Conservation (phyloP, 2,329 filamentous ascomycete species). For the Paecilomyces sp. region DNA sequence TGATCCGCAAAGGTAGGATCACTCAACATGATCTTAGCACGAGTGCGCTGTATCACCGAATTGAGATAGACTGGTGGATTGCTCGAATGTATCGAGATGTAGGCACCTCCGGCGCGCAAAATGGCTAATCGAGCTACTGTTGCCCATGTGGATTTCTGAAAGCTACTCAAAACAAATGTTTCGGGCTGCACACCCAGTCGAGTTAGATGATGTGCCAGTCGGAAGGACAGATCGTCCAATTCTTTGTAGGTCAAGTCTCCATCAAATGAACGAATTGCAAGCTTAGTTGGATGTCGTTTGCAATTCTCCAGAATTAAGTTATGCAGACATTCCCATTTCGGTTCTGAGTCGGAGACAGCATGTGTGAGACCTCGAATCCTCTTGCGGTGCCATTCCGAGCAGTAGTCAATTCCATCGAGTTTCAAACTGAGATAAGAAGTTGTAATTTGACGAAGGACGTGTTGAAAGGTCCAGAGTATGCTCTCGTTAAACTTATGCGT, state of each 20-base stretch:
- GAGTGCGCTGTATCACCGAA: conserved; percentile 66
- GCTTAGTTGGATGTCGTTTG: neutral
- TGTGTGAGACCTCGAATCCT: neutral
- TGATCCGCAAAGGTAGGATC: conserved; percentile 5
- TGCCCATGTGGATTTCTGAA: neutral
- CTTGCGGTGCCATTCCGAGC: neutral
- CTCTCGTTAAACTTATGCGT: too few species aligned
- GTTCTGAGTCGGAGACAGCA: neutral
- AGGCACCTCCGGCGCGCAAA: conserved; percentile 65
- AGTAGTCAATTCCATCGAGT: too few species aligned
- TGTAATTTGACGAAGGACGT: neutral
- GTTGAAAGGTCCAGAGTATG: neutral
- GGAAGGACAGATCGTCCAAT: neutral
- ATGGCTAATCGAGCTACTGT: conserved; percentile 48
- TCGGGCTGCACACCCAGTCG: neutral
- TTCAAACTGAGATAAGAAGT: too few species aligned
- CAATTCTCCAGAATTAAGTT: neutral
- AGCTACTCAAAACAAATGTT: neutral
- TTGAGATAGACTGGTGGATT: conserved; percentile 64
- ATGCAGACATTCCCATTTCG: neutral
- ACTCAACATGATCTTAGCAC: conserved; percentile 60
- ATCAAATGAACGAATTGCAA: neutral
- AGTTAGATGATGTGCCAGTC: neutral
- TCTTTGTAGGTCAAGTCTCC: neutral
- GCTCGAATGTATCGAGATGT: conserved; percentile 67